Evolutionary conservation across 257 asterid species (phyloP).

Genomic region (Apocynum venetum): DNA sequence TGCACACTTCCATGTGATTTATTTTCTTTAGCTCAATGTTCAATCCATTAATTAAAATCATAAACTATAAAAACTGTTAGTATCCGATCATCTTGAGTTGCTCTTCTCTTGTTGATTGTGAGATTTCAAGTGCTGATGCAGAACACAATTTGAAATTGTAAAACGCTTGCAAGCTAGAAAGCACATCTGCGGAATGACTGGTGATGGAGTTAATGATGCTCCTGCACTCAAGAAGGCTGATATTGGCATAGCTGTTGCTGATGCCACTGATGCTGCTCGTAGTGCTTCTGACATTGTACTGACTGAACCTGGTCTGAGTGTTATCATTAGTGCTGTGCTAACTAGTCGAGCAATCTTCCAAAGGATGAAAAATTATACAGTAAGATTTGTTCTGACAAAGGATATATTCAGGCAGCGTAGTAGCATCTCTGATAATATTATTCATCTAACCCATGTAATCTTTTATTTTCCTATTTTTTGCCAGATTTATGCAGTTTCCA

Average conservation of each 20-base stretch:
- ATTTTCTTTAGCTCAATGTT: neutral
- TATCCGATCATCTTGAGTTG: too few relatives aligned
- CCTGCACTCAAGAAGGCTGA: constrained; percentile 83
- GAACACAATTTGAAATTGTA: constrained; percentile 87
- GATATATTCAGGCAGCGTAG: neutral
- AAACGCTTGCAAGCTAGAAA: constrained; percentile 67
- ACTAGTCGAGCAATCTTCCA: constrained; percentile 89
- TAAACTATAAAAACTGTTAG: neutral
- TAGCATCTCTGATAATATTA: neutral
- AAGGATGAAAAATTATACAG: constrained; percentile 84
- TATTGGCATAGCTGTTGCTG: constrained; percentile 81
- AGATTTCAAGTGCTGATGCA: constrained; percentile 2
- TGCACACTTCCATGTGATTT: neutral
- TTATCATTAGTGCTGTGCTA: constrained; percentile 71
- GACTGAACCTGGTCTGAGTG: constrained; percentile 81
- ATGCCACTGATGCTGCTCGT: constrained; percentile 82
- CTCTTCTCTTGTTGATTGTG: neutral
- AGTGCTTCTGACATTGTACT: constrained; percentile 84
- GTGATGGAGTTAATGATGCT: constrained; percentile 89
- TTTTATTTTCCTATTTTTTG: neutral
- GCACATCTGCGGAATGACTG: constrained; percentile 90
- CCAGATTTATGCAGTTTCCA: constrained; percentile 50
- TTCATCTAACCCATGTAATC: neutral
- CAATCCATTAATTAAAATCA: neutral
- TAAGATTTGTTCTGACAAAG: neutral